A percentile compares a stretch with the other conserved stretches of the same genome.
These are phyloP conservation scores for Lactifluus piperatus DNA, from an alignment of 768 basidiomycete species.

Conservation along the genomic window DNA sequence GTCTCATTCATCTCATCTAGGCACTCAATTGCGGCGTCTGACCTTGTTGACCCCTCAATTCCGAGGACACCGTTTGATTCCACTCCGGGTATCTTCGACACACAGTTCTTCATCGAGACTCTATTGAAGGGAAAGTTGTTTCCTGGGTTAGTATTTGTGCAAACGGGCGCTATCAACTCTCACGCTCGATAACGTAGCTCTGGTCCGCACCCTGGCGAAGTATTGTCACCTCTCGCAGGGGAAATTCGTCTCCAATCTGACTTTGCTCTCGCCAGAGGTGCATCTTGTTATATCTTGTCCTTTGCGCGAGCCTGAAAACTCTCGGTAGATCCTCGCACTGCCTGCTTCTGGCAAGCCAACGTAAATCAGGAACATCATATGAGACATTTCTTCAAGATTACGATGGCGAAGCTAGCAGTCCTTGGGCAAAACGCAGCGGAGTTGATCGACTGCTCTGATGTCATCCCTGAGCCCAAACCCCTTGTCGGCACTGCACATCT, in stretches of 20 bases:
- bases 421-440: conserved; percentile 23
- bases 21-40: conserved; percentile 22
- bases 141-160: conserved; percentile 22
- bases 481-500: not conserved
- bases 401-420: conserved; percentile 26
- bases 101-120: conserved; percentile 31
- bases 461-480: conserved; percentile 10
- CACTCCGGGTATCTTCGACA: conserved; percentile 25
- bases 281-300: not conserved
- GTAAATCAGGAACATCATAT: conserved; percentile 27
- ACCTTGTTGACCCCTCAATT: conserved; percentile 22
- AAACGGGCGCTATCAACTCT: not conserved
- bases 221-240: conserved; percentile 26
- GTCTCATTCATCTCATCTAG: conserved; percentile 16
- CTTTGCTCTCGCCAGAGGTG: conserved; percentile 24
- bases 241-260: conserved; percentile 32
- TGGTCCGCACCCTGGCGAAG: conserved; percentile 26
- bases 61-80: conserved; percentile 30
- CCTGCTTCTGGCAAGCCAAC: conserved; percentile 30
- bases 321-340: conserved; percentile 26
- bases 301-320: not conserved
- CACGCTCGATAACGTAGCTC: conserved; percentile 5
- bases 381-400: conserved; percentile 22
- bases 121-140: conserved; percentile 23
- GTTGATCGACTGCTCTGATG: conserved; percentile 21